Base-by-base conservation (phyloP, 73 alveolate species). In the Durusdinium trenchii region DNA sequence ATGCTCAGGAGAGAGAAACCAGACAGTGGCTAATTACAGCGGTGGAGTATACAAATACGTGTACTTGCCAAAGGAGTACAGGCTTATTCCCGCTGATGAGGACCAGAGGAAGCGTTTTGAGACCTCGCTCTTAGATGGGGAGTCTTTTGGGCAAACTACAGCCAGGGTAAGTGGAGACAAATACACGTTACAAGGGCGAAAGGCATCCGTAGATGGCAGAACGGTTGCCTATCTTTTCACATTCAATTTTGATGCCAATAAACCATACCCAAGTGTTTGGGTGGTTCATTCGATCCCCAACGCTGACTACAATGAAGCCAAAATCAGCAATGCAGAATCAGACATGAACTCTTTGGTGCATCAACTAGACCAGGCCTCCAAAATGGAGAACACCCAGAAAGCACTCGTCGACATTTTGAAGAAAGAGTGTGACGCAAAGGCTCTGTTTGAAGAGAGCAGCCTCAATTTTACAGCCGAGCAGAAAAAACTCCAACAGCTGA, bases 221-320 rank as follows among this genome's bases (percentile, higher is more conserved):
- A 78, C 87, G 62, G 28, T 78, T 6, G 87, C 10, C 12, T 36
- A 2, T 9, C 2, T 38, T 16, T 42, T 78, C 61, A 40, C 38
- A 1, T 42, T 38, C 43, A 28, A 42, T 20, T 78, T 42, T 78
- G 87, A 78, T 78, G 87, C 42, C 12, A 5, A 57, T 2, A 36
- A 9, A 1, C 87, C 87, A 3, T 78, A 42, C 52, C 87, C 87
- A 38, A 3, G 28, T 42, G 87, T 78, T 78, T 61, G 12, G 40
- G 61, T 78, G 9, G 87, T 78, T 36, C 87, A 78, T 43, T 61
- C 32, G 62, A 78, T 78, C 38, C 87, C 87, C 20, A 78, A 78
- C 61, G 32, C 14, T 4, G 87, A 38, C 87, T 78, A 10, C 87
- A 78, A 78, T 20, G 87, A 78, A 20, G 87, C 87, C 57, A 38